These are phyloP conservation scores for Suillus clintonianus DNA, from an alignment of 768 basidiomycete species.

Conservation along the genomic window DNA sequence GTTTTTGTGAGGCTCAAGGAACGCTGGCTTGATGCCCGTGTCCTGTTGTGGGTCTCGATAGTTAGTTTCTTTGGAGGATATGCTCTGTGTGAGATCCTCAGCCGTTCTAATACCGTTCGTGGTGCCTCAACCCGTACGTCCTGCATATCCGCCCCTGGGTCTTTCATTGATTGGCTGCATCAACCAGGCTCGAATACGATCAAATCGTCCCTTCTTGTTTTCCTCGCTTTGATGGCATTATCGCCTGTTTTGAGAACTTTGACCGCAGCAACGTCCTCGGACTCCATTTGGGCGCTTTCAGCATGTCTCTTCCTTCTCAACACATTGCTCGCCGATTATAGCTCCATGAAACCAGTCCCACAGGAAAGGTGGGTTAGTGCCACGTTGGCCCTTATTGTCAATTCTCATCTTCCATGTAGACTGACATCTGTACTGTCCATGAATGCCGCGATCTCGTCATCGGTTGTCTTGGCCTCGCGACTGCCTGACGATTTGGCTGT, in stretches of 20 bases:
- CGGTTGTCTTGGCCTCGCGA: conserved; percentile 91
- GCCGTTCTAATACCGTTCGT: conserved; percentile 35
- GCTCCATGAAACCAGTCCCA: conserved; percentile 45
- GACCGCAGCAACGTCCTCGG: conserved; percentile 92
- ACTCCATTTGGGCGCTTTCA: conserved; percentile 96
- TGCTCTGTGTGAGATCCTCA: conserved; percentile 59
- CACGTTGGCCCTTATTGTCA: conserved; percentile 20
- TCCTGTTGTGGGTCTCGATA: conserved; percentile 66
- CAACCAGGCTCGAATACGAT: conserved; percentile 64
- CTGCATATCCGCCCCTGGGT: background rate
- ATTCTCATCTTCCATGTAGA: conserved; percentile 42
- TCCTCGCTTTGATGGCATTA: conserved; percentile 85
- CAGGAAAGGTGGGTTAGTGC: conserved; percentile 57
- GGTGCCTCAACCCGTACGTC: conserved; percentile 28
- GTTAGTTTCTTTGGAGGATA: conserved; percentile 63
- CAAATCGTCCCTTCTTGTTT: conserved; percentile 84
- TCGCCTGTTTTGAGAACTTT: conserved; percentile 91
- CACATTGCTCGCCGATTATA: conserved; percentile 82
- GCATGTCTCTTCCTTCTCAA: conserved; percentile 83
- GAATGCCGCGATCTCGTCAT: conserved; percentile 91
- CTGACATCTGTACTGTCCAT: conserved; percentile 83
- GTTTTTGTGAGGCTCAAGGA: conserved; percentile 75
- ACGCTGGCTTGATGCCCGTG: conserved; percentile 63
- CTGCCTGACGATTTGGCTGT: conserved; percentile 81
- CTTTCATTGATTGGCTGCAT: conserved; percentile 12